A percentile compares a stretch with the other conserved stretches of the same genome.
Conservation (phyloP, 352 stramenopile species). For the Globisporangium cystogenes region DNA sequence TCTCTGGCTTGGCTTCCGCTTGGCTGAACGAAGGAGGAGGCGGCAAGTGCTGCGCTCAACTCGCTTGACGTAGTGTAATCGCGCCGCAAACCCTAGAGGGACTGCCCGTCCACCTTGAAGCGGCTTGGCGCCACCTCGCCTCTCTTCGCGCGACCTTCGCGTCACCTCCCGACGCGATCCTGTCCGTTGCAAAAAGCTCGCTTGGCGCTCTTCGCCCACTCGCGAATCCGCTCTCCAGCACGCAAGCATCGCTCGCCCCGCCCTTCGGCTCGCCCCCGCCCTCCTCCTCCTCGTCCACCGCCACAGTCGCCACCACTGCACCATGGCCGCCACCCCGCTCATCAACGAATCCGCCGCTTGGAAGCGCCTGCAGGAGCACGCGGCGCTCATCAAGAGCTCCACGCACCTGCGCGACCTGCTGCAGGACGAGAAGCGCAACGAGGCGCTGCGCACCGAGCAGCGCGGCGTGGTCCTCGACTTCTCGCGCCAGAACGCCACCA, state of each 20-base stretch:
- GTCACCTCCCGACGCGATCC: background rate
- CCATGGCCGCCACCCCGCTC: slow-evolving; percentile 17
- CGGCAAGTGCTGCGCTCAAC: too few species aligned
- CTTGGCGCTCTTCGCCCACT: background rate
- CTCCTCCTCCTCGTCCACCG: background rate
- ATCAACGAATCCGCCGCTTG: slow-evolving; percentile 75
- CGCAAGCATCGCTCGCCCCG: slow-evolving; percentile 16
- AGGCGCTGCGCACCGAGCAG: slow-evolving; percentile 89
- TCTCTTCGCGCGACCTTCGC: background rate
- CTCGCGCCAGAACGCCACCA: slow-evolving; percentile 90
- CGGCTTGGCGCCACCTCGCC: background rate
- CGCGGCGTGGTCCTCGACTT: slow-evolving; percentile 94
- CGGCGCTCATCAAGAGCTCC: slow-evolving; percentile 65
- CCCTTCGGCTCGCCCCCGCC: too few species aligned
- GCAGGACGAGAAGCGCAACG: slow-evolving; percentile 81
- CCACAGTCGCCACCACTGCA: background rate
- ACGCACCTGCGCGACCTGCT: slow-evolving; percentile 91
- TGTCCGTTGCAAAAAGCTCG: background rate
- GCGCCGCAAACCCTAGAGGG: too few species aligned
- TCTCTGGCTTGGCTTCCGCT: too few species aligned
- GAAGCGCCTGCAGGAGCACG: slow-evolving; percentile 71
- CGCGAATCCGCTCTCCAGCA: slow-evolving; percentile 14
- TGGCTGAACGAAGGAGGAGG: too few species aligned
- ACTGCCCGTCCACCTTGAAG: too few species aligned
- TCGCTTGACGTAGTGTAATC: too few species aligned